Conservation (phyloP, 2,329 filamentous ascomycete species). For the Colletotrichum sp. region DNA sequence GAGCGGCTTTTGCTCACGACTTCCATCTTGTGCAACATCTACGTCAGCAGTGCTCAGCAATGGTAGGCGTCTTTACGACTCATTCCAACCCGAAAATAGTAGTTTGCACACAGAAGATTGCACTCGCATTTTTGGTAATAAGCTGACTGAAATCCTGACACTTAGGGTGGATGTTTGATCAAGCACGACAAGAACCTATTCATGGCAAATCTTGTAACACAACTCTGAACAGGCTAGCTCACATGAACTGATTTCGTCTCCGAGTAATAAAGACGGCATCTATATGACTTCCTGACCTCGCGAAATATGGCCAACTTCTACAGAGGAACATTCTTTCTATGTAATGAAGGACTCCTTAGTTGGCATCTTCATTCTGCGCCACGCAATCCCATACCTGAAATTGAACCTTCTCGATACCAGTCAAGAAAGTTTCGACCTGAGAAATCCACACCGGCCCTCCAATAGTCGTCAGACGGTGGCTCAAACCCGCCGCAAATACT, state of each 20-base stretch:
- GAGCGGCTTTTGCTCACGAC: neutral
- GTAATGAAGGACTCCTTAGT: neutral
- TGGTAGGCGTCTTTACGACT: neutral
- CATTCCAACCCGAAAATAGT: neutral
- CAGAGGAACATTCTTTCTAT: neutral
- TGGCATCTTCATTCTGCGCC: neutral
- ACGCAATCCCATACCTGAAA: too few species aligned
- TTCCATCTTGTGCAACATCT: neutral
- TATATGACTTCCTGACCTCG: neutral
- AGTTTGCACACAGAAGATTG: neutral
- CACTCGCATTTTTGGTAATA: neutral
- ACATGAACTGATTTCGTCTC: neutral
- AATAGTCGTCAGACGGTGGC: neutral
- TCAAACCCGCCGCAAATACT: too few species aligned
- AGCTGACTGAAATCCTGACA: neutral
- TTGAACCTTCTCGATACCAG: neutral
- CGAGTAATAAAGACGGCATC: neutral
- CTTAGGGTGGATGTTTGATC: neutral
- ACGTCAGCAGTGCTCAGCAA: neutral
- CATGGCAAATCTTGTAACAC: neutral
- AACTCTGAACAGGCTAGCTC: neutral
- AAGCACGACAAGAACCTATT: neutral
- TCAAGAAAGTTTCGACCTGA: neutral
- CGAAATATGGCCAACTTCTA: neutral
- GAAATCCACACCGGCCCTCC: neutral